A percentile compares a stretch with the other conserved stretches of the same genome.
phyloP scores from a whole-genome alignment of 2,329 filamentous ascomycete genomes.

The Arachnopeziza araneosa region DNA sequence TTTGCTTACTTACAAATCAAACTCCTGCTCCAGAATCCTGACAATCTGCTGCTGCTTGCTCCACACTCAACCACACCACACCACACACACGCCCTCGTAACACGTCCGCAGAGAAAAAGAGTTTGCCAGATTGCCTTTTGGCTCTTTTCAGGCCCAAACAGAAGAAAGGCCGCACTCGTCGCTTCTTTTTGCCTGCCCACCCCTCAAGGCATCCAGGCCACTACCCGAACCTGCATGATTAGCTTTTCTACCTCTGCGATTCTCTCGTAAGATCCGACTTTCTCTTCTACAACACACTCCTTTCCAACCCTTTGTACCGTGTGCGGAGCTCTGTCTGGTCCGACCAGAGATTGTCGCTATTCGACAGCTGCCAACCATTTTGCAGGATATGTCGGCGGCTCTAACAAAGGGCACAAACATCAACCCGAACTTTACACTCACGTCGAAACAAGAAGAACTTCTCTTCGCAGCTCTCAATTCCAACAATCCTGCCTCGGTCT shows the following conservation, averaged over 20 bases:
- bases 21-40: too few relatives aligned
- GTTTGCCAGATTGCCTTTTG: not conserved
- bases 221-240: not conserved
- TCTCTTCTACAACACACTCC: not conserved
- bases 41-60: not conserved
- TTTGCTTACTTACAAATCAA: not conserved
- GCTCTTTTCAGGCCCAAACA: not conserved
- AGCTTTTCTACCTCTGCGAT: not conserved
- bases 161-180: not conserved
- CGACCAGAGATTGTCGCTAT: not conserved
- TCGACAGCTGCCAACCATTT: not conserved
- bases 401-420: constrained; percentile 11
- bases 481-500: constrained; percentile 38
- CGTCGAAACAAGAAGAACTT: constrained; percentile 70
- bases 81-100: not conserved
- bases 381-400: not conserved
- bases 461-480: constrained; percentile 72
- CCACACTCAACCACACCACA: not conserved
- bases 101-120: not conserved
- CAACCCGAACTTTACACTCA: constrained; percentile 61
- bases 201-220: not conserved
- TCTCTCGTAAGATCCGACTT: not conserved
- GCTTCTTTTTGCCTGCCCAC: not conserved
- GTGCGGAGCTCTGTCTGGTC: not conserved
- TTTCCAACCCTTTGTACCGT: not conserved